A percentile compares a stretch with the other conserved stretches of the same genome.
Evolutionary conservation across 2,329 filamentous ascomycete species (phyloP).

Genomic region (Sporothrix euskadiensis): DNA sequence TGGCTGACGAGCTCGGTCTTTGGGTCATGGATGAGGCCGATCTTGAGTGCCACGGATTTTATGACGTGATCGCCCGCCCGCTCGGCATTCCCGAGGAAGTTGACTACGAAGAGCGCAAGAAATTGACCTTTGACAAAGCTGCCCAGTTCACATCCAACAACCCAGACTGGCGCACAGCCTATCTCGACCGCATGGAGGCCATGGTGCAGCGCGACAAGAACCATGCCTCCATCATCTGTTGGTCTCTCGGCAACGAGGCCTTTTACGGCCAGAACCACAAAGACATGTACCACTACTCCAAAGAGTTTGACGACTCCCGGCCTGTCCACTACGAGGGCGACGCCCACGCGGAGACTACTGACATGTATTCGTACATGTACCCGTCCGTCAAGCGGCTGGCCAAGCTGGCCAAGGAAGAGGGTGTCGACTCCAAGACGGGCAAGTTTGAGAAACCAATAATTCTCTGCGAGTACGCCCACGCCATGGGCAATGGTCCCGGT

Average conservation of each 20-base stretch:
- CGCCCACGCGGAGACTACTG: constrained; percentile 56
- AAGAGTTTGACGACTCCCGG: constrained; percentile 57
- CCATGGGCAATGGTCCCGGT: constrained; percentile 75
- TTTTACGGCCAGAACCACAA: constrained; percentile 69
- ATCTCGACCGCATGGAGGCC: constrained; percentile 66
- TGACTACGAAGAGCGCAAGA: constrained; percentile 62
- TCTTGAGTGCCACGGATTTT: constrained; percentile 57
- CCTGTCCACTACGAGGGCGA: constrained; percentile 69
- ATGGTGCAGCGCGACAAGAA: constrained; percentile 70
- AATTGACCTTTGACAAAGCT: constrained; percentile 54
- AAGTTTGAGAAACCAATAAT: constrained; percentile 59
- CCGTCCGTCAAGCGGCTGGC: constrained; percentile 54
- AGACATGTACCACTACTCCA: constrained; percentile 66
- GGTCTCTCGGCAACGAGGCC: constrained; percentile 72
- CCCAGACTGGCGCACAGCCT: constrained; percentile 61
- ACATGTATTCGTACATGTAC: constrained; percentile 71
- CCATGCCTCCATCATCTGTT: constrained; percentile 68
- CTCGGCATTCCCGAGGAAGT: constrained; percentile 56
- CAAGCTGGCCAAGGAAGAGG: constrained; percentile 47
- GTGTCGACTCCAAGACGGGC: constrained; percentile 44
- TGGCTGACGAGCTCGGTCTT: constrained; percentile 66
- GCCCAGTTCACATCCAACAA: constrained; percentile 64
- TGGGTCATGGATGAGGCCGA: constrained; percentile 59
- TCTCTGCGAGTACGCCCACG: constrained; percentile 59
- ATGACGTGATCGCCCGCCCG: constrained; percentile 51